Percentiles rank a stretch among this genome's conserved stretches.
Conservation (phyloP, 768 basidiomycete genomes). For the Mycena venus region DNA sequence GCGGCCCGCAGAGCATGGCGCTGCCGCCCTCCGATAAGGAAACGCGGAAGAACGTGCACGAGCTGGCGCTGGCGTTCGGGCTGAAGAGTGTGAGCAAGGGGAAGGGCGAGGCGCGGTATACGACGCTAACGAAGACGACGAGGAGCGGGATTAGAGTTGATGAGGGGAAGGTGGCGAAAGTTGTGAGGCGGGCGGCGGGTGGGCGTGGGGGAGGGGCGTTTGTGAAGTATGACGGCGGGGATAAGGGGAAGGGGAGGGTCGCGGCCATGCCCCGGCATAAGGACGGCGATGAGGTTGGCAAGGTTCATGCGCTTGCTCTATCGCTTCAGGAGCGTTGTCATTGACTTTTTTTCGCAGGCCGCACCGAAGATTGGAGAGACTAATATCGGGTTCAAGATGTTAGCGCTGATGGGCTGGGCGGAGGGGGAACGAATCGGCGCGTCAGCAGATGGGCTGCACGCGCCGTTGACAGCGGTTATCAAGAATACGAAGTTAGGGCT, state of each 20-base stretch:
- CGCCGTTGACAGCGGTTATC: constrained; percentile 85
- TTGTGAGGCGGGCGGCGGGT: constrained; percentile 54
- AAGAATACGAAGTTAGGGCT: constrained; percentile 90
- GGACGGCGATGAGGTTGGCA: constrained; percentile 93
- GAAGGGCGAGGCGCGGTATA: constrained; percentile 76
- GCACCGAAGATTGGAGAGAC: constrained; percentile 85
- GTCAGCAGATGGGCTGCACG: constrained; percentile 71
- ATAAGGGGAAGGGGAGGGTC: constrained; percentile 36
- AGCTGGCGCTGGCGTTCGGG: constrained; percentile 83
- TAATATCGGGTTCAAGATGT: constrained; percentile 90
- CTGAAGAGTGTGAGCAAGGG: constrained; percentile 87
- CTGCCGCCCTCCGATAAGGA: constrained; percentile 86
- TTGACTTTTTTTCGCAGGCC: constrained; percentile 54
- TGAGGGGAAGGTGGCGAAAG: constrained; percentile 69
- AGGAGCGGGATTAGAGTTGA: constrained; percentile 67
- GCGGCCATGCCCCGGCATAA: constrained; percentile 62
- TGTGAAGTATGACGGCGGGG: constrained; percentile 43
- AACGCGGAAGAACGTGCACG: constrained; percentile 80
- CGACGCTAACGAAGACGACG: constrained; percentile 79
- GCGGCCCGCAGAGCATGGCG: constrained; percentile 65
- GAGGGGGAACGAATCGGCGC: constrained; percentile 85
- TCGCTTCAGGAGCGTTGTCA: neutral
- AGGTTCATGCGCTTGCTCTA: constrained; percentile 54
- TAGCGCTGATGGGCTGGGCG: constrained; percentile 92
- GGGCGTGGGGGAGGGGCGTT: constrained; percentile 52